Conservation (phyloP, 495 filamentous ascomycete genomes). For the Aspergillus bertholletiae region DNA sequence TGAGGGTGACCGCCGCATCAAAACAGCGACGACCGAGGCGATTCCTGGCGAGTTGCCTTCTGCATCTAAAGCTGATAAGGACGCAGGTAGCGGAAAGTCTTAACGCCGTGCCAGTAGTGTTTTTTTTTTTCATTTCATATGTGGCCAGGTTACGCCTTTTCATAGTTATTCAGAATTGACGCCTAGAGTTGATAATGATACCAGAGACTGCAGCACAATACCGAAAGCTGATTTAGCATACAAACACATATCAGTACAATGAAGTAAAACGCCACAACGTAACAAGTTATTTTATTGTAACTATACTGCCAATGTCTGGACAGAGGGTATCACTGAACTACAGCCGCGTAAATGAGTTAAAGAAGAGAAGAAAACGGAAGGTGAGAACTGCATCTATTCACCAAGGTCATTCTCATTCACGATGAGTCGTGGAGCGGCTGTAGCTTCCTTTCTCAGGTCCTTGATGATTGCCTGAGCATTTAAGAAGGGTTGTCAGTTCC, state of each 20-base stretch:
- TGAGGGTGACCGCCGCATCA: conserved; percentile 66
- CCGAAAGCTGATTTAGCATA: background rate
- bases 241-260: conserved; percentile 2
- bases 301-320: background rate
- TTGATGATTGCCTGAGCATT: conserved; percentile 62
- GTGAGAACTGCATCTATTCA: conserved; percentile 14
- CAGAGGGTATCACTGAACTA: conserved; percentile 9
- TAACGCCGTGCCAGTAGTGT: background rate
- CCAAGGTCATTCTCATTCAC: conserved; percentile 18
- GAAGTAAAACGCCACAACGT: background rate
- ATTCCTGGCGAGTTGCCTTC: conserved; percentile 28
- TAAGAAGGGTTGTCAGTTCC: background rate
- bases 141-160: background rate
- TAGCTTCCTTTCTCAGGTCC: conserved; percentile 63
- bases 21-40: conserved; percentile 66
- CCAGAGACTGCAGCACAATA: conserved; percentile 14
- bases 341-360: background rate
- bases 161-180: background rate
- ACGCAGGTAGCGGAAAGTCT: conserved; percentile 30
- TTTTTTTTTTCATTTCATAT: background rate
- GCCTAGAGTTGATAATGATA: conserved; percentile 19
- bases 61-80: conserved; percentile 23
- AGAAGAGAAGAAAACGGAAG: background rate
- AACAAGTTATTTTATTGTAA: background rate
- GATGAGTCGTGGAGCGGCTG: conserved; percentile 12